These are phyloP conservation scores for Ceratobasidium sp. DNA, from an alignment of 1,284 basidiomycete genomes.

Conservation along the genomic window DNA sequence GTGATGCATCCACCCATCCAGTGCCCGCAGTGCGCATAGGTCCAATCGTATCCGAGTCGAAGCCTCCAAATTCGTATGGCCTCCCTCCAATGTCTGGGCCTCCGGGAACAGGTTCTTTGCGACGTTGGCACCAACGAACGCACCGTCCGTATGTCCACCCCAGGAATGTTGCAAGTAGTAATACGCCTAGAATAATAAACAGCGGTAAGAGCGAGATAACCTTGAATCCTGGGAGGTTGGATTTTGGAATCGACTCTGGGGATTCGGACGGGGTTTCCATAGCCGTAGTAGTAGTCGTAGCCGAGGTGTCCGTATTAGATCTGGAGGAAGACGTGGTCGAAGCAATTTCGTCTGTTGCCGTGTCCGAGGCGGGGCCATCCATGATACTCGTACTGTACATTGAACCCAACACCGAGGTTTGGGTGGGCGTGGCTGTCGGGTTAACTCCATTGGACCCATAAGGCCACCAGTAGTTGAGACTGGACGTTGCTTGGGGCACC, in stretches of 20 bases:
- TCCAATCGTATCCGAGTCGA: neutral
- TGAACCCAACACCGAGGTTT: neutral
- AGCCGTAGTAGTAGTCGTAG: neutral
- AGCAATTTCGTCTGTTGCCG: neutral
- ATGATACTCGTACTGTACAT: neutral
- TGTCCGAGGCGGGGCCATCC: neutral
- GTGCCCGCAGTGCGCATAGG: conserved; percentile 1
- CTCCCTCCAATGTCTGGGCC: conserved; percentile 16
- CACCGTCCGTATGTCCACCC: conserved; percentile 37
- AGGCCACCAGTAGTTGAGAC: conserved; percentile 42
- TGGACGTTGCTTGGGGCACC: conserved; percentile 16
- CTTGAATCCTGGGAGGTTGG: neutral
- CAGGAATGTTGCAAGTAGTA: conserved; percentile 21
- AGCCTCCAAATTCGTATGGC: conserved; percentile 21
- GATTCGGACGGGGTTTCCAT: neutral
- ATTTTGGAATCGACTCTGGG: neutral
- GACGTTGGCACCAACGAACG: neutral
- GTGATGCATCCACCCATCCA: conserved; percentile 37
- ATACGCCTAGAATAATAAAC: conserved; percentile 26
- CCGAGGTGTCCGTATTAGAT: neutral
- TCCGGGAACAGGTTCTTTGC: neutral
- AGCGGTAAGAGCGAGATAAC: conserved; percentile 18
- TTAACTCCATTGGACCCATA: conserved; percentile 41
- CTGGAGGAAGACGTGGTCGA: neutral
- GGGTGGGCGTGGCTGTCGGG: conserved; percentile 4